Conservation (phyloP, 257 asterid genomes). For the Fraxinus excelsior region DNA sequence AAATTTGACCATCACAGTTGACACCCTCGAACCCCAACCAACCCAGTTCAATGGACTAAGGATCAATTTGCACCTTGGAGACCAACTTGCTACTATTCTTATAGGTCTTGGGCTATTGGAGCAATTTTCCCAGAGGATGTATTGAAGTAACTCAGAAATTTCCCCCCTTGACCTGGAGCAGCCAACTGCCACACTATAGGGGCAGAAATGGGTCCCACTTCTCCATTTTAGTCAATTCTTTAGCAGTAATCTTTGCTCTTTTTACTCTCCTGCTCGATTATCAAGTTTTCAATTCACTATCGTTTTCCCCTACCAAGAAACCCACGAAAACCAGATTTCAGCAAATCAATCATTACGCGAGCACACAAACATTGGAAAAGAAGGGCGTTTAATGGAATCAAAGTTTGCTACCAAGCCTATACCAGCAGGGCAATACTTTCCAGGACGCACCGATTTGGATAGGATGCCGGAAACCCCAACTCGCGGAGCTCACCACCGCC, state of each 20-base stretch:
- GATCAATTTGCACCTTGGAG: too few relatives aligned
- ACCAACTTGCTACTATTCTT: background rate
- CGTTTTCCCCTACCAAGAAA: slow-evolving; percentile 6
- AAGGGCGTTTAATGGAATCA: slow-evolving; percentile 54
- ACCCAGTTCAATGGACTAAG: background rate
- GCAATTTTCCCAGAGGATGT: background rate
- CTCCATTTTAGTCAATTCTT: slow-evolving; percentile 26
- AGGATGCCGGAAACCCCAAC: slow-evolving; percentile 80
- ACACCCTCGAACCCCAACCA: background rate
- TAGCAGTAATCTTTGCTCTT: background rate
- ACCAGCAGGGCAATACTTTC: slow-evolving; percentile 32
- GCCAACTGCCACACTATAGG: slow-evolving; percentile 38
- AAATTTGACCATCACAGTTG: background rate
- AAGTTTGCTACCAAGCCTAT: slow-evolving; percentile 54
- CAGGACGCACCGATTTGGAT: slow-evolving; percentile 61
- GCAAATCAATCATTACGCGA: background rate
- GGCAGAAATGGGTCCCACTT: slow-evolving; percentile 27
- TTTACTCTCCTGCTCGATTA: background rate
- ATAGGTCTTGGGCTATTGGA: background rate
- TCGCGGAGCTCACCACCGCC: slow-evolving; percentile 74
- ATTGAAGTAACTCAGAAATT: background rate
- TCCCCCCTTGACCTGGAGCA: background rate
- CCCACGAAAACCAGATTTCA: background rate
- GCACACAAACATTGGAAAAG: background rate
- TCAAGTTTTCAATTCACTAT: background rate